Base-by-base conservation (phyloP, 345 rosid genomes). In the Salix koriyanagi region DNA sequence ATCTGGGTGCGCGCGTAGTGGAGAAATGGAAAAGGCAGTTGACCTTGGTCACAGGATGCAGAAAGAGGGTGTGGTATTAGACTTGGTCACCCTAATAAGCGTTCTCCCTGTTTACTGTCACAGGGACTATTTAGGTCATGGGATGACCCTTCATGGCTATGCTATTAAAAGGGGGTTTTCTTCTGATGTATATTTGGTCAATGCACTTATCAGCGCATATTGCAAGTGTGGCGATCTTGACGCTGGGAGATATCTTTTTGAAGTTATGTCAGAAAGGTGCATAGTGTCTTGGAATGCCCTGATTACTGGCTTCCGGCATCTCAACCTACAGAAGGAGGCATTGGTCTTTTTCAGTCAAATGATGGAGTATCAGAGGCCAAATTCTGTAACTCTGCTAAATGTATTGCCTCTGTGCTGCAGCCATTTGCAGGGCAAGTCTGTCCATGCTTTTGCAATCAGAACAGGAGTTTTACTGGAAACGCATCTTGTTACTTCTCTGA, bases 251-350 rank as follows among this genome's bases (percentile, higher is more conserved):
- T 69, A 74, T 48, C 82, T 81, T 76, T 84, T 87, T 50, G 82
- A 83, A 73, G 58, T 23, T 54, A 79, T 81, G 77, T 73, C 79
- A 1, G 70, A 56, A 60, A 81, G 77, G 68, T 72, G 58, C 67
- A 18, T 79, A 50, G 84, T 81, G 18, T 84, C 89, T 4, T 87
- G 87, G 89, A 87, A 87, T 77, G 68, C 87, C 58, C 23, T 87
- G 58, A 71, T 84, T 13, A 73, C 84, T 56, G 85, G 83, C 36
- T 83, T 58, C 54, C 77, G 79, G 60, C 32, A 3, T 73, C 78
- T 61, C 56, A 70, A 74, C 44, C 65, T 66, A 58, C 26, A 52
- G 15, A 52, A 76, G 54, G 85, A 83, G 56, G 82, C 70, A 77
- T 75, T 81, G 36, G 48, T 65, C 14, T 18, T 67, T 44, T 81